Evolutionary conservation across 768 basidiomycete species (phyloP).

Genomic region (Rhodotorula kratochvilovae): DNA sequence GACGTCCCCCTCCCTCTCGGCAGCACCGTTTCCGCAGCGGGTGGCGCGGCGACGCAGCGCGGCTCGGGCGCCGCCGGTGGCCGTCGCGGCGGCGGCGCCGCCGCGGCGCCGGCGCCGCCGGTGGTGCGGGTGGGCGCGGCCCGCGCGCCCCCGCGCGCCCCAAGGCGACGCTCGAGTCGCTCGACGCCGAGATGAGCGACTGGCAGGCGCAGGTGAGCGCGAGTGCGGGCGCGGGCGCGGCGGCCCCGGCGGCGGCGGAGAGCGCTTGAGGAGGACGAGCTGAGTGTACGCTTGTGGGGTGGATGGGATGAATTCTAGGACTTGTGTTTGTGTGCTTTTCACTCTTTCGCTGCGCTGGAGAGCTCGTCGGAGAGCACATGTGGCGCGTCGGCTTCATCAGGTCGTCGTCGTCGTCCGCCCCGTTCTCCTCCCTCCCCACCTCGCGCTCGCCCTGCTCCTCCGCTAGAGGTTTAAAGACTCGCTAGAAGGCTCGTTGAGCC

Average conservation of each 20-base stretch:
- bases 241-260: background rate
- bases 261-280: background rate
- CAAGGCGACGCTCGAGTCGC: constrained; percentile 75
- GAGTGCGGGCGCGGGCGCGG: background rate
- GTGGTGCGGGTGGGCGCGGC: constrained; percentile 48
- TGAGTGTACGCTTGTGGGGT: background rate
- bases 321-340: background rate
- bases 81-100: constrained; percentile 50
- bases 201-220: constrained; percentile 38
- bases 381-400: no score
- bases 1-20: constrained; percentile 42
- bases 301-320: background rate
- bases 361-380: no score
- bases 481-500: no score
- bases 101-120: constrained; percentile 46
- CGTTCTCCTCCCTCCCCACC: no score
- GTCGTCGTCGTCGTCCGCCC: no score
- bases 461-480: no score
- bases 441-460: no score
- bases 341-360: no score
- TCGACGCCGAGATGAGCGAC: constrained; percentile 96
- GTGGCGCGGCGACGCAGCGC: constrained; percentile 13
- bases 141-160: constrained; percentile 55
- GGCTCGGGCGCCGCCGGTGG: constrained; percentile 53
- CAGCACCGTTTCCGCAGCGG: constrained; percentile 40